Conservation (phyloP, 257 asterid species). For the Asclepias syriaca region DNA sequence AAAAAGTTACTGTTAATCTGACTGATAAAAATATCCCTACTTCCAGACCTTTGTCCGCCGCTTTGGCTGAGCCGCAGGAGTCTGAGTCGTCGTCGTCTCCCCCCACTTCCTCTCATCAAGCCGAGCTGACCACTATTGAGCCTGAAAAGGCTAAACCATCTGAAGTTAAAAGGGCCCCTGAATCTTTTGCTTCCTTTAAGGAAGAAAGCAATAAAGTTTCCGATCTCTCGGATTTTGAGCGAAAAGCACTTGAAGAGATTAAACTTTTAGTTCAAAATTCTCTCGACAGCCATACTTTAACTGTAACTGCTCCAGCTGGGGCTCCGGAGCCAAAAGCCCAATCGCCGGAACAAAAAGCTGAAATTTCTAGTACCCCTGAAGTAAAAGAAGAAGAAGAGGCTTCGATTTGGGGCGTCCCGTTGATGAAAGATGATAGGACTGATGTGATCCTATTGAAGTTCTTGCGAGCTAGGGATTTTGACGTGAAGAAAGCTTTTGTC, state of each 20-base stretch:
- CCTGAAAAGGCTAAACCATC: slow-evolving; percentile 21
- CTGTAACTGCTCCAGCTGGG: slow-evolving; percentile 6
- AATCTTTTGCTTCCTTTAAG: slow-evolving; percentile 50
- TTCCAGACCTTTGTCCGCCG: slow-evolving; percentile 11
- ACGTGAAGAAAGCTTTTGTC: slow-evolving; percentile 52
- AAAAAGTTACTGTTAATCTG: slow-evolving; percentile 31
- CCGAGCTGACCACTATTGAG: slow-evolving; percentile 25
- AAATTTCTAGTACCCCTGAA: slow-evolving; percentile 26
- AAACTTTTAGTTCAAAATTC: slow-evolving; percentile 46
- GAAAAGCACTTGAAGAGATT: slow-evolving; percentile 47
- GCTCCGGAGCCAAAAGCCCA: slow-evolving; percentile 5
- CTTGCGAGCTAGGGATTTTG: slow-evolving; percentile 89
- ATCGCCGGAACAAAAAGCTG: slow-evolving; percentile 7
- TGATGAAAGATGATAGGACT: slow-evolving; percentile 58
- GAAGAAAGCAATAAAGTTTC: slow-evolving; percentile 65
- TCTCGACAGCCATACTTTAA: slow-evolving; percentile 26
- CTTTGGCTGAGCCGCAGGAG: slow-evolving; percentile 15
- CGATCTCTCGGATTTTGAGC: slow-evolving; percentile 64
- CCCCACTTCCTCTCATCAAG: slow-evolving; percentile 20
- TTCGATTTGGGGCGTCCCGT: slow-evolving; percentile 77
- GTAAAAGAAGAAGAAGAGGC: slow-evolving; percentile 19
- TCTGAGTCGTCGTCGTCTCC: slow-evolving; percentile 11
- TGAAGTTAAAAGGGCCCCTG: slow-evolving; percentile 41
- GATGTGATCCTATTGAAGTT: slow-evolving; percentile 76
- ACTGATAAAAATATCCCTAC: not conserved